Percentiles rank a stretch among this genome's conserved stretches.
Conservation (phyloP, 441 rosid genomes). For the Raphanus hybrid region DNA sequence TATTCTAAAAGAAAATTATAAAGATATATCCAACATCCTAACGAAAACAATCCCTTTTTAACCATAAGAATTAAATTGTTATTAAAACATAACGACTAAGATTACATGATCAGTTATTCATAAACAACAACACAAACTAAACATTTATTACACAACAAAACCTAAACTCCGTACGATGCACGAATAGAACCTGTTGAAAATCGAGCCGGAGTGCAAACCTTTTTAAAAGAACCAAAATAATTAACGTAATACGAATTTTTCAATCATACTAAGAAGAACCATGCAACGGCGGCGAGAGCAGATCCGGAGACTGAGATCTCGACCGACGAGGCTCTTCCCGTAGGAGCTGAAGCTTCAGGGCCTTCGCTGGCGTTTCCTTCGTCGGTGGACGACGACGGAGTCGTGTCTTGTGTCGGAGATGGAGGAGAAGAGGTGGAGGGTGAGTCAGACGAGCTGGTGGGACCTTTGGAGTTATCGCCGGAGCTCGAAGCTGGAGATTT, state of each 20-base stretch:
- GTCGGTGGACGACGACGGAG: constrained; percentile 20
- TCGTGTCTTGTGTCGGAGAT: constrained; percentile 39
- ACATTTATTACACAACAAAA: too few species aligned
- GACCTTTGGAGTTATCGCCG: constrained; percentile 19
- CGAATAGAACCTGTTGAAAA: neutral
- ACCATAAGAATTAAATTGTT: constrained; percentile 15
- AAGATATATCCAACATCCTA: neutral
- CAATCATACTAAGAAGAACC: constrained; percentile 35
- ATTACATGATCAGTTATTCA: constrained; percentile 15
- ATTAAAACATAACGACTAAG: neutral
- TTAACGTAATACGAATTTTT: neutral
- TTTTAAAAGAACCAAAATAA: neutral
- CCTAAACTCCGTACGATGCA: too few species aligned
- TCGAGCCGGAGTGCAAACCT: neutral
- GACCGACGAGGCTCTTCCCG: constrained; percentile 22
- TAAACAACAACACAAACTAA: neutral
- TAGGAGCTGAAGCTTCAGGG: constrained; percentile 22
- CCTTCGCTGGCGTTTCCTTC: constrained; percentile 22
- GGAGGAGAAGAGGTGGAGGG: constrained; percentile 39
- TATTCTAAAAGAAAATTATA: too few species aligned
- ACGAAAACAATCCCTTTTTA: neutral
- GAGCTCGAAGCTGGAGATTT: too few species aligned
- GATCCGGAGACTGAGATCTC: constrained; percentile 17
- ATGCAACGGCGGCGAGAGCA: constrained; percentile 30
- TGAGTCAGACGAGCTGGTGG: constrained; percentile 28